phyloP scores from a whole-genome alignment of 2,329 filamentous ascomycete genomes.

The Penicillium brevicompactum region DNA sequence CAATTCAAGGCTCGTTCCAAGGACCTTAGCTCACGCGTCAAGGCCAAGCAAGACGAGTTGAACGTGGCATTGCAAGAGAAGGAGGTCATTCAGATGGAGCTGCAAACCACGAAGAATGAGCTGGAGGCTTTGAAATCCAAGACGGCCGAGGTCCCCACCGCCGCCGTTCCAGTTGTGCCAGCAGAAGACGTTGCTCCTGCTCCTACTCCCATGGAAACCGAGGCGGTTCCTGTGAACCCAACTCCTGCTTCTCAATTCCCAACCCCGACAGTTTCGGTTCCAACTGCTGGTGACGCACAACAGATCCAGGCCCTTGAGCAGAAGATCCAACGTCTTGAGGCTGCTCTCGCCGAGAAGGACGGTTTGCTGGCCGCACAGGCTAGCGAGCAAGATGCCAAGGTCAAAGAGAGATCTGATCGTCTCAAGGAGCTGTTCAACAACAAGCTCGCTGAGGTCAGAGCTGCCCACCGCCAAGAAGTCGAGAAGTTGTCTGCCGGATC shows the following conservation, averaged over 20 bases:
- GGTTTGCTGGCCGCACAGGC: slow-evolving; percentile 49
- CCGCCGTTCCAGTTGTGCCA: slow-evolving; percentile 29
- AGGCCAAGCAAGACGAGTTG: slow-evolving; percentile 53
- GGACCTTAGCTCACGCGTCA: slow-evolving; percentile 67
- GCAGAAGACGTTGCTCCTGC: slow-evolving; percentile 5
- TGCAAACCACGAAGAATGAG: slow-evolving; percentile 64
- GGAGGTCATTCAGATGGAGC: slow-evolving; percentile 66
- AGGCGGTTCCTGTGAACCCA: slow-evolving; percentile 49
- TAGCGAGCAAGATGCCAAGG: slow-evolving; percentile 51
- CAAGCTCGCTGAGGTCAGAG: slow-evolving; percentile 62
- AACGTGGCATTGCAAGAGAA: slow-evolving; percentile 62
- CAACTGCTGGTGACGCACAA: slow-evolving; percentile 48
- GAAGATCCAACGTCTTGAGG: slow-evolving; percentile 56
- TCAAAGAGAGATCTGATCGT: slow-evolving; percentile 55
- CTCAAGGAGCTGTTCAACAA: slow-evolving; percentile 70
- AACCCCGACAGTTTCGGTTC: slow-evolving; percentile 25
- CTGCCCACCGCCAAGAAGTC: slow-evolving; percentile 53
- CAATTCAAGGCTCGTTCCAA: slow-evolving; percentile 59
- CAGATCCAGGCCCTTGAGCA: slow-evolving; percentile 64
- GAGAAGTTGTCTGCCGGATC: slow-evolving; percentile 50
- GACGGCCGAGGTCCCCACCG: slow-evolving; percentile 52
- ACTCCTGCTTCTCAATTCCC: slow-evolving; percentile 36
- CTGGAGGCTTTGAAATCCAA: slow-evolving; percentile 54
- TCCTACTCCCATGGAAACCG: slow-evolving; percentile 22
- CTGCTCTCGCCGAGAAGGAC: slow-evolving; percentile 55